phyloP scores from a whole-genome alignment of 2,329 filamentous ascomycete species.

The Aspergillus ustus region DNA sequence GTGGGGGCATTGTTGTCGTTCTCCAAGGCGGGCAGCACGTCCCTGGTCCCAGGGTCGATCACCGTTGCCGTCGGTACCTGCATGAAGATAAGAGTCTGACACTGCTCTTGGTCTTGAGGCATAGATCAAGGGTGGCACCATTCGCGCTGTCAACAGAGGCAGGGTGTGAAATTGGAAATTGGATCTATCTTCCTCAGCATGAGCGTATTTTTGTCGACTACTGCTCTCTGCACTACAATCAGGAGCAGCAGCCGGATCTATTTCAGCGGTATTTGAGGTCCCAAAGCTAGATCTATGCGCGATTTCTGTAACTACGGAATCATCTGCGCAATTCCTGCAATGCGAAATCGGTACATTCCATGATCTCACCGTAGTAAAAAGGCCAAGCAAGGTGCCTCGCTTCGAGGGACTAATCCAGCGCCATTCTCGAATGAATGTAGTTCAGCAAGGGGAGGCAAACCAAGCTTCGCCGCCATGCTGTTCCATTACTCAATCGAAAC shows the following conservation, averaged over 20 bases:
- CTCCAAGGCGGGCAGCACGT: conserved; percentile 2
- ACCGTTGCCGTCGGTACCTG: conserved; percentile 13
- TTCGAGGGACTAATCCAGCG: background rate
- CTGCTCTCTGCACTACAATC: background rate
- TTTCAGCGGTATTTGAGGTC: background rate
- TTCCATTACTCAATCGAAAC: background rate
- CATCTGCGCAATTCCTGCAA: background rate
- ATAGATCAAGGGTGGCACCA: background rate
- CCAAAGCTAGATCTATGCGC: background rate
- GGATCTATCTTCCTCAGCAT: background rate
- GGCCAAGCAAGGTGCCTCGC: background rate
- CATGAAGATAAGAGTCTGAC: conserved; percentile 16
- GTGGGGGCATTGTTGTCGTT: conserved; percentile 8
- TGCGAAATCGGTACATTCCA: background rate
- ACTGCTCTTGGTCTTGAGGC: background rate
- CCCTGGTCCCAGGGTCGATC: conserved; percentile 4
- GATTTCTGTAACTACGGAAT: background rate
- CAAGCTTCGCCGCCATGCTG: background rate
- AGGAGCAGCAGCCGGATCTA: background rate
- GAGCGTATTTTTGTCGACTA: background rate
- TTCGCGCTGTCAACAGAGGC: background rate
- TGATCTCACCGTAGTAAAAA: background rate
- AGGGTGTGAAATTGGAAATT: background rate
- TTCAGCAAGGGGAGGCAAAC: background rate
- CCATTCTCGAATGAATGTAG: background rate